Conservation (phyloP, 805 yeast species). For the Metschnikowia rubicola region DNA sequence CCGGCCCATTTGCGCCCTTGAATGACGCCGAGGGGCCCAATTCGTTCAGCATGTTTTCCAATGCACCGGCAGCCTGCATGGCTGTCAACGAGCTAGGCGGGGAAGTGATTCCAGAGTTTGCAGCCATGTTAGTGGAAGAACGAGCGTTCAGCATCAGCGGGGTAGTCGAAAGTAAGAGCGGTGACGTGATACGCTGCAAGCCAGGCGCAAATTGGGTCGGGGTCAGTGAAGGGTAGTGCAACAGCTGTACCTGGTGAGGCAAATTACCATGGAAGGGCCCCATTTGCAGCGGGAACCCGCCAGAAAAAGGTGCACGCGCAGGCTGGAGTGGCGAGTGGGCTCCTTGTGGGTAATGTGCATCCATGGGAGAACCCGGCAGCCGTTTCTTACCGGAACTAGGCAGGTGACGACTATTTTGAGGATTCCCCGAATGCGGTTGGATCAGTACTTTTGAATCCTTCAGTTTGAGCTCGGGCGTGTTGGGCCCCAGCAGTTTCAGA, state of each 20-base stretch:
- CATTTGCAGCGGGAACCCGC: constrained; percentile 13
- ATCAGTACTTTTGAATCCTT: constrained; percentile 34
- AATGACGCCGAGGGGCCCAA: constrained; percentile 44
- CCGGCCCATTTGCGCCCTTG: constrained; percentile 17
- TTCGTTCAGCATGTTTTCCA: constrained; percentile 43
- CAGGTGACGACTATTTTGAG: constrained; percentile 6
- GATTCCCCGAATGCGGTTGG: constrained; percentile 13
- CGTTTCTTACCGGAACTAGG: constrained; percentile 10
- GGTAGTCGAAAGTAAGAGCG: constrained; percentile 54
- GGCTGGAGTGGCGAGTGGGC: constrained; percentile 17
- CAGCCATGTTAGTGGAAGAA: constrained; percentile 14
- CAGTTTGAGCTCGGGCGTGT: constrained; percentile 55
- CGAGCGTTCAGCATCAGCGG: constrained; percentile 42
- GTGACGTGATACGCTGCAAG: constrained; percentile 60
- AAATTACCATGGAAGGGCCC: constrained; percentile 22
- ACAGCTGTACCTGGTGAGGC: constrained; percentile 43
- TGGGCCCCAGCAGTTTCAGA: constrained; percentile 42
- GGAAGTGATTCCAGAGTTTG: constrained; percentile 6
- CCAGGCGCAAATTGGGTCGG: constrained; percentile 71
- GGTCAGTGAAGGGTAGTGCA: constrained; percentile 64
- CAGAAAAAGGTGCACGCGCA: constrained; percentile 8
- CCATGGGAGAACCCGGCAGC: constrained; percentile 14
- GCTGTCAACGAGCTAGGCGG: constrained; percentile 19
- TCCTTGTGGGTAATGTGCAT: constrained; percentile 5
- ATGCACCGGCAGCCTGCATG: constrained; percentile 42